A percentile compares a stretch with the other conserved stretches of the same genome.
Conservation (phyloP, 2,329 filamentous ascomycete genomes). For the Colletotrichum incanum region DNA sequence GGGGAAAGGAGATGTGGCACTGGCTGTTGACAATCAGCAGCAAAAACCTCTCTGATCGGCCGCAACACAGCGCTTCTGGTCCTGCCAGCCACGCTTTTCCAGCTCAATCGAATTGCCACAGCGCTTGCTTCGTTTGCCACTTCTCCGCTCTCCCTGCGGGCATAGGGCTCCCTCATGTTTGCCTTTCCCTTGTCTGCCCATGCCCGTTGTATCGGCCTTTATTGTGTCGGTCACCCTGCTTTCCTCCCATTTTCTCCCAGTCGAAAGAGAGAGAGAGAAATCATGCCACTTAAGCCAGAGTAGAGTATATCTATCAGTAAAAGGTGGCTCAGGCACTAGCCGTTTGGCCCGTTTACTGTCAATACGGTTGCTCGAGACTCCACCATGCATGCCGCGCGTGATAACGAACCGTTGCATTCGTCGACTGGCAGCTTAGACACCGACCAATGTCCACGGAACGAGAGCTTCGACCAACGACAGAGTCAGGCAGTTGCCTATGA, state of each 20-base stretch:
- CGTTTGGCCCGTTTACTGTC: neutral
- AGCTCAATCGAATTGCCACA: neutral
- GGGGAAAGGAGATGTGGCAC: neutral
- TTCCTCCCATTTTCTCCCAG: neutral
- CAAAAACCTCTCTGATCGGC: neutral
- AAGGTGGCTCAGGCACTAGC: neutral
- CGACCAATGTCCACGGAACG: neutral
- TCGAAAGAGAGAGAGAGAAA: neutral
- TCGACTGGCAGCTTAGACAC: neutral
- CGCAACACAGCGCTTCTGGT: neutral
- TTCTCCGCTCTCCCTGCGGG: neutral
- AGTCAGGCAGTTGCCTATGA: neutral
- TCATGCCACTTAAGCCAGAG: neutral
- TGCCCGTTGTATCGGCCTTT: neutral
- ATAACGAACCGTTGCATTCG: constrained; percentile 5
- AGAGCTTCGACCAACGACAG: neutral
- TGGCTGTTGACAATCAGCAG: neutral
- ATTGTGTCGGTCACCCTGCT: no score
- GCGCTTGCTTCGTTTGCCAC: neutral
- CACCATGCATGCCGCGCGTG: neutral
- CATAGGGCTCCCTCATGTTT: neutral
- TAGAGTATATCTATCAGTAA: neutral
- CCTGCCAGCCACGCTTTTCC: neutral
- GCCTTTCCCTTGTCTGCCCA: neutral
- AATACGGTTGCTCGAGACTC: neutral